Base-by-base conservation (phyloP, 2,329 filamentous ascomycete genomes). In the Cadophora gregata region DNA sequence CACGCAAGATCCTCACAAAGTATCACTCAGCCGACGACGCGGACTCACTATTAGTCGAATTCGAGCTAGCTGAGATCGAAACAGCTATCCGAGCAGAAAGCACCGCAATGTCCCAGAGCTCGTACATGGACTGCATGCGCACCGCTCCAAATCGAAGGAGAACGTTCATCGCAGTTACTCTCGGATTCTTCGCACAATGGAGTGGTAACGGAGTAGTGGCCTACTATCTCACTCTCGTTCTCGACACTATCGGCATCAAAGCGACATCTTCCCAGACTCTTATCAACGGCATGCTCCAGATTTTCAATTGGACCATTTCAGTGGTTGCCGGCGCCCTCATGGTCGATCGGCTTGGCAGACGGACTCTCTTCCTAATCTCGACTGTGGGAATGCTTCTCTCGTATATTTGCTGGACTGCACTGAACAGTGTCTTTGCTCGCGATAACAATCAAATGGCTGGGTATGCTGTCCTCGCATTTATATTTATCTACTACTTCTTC, bases 21-120 rank as follows among this genome's bases (percentile, higher is more conserved):
- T 83, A 84, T 62, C 84, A 86, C 67, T 83, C 81, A 50, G 80
- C 81, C 36, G 83, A 83, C 24, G 79, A 85, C 65, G 27, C 27
- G 24, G 74, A 75, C 21, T 77, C 74, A 9, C 61, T 81, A 9
- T 77, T 80, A 27, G 82, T 85, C 2, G 79, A 84, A 66, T 80
- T 84, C 65, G 82, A 84, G 65, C 81, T 81, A 64, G 74, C 78
- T 4, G 84, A 86, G 71, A 86, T 86, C 69, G 78, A 78, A 61
- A 78, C 81, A 66, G 82, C 82, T 3, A 78, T 85, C 25, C 74
- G 75, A 42, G 65, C 82, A 19, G 83, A 85, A 69, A 76, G 78
- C 73, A 75, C 67, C 70, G 76, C 70, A 78, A 76, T 45, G 74
- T 73, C 31, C 79, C 53, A 69, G 21, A 79, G 63, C 75, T 78